Base-by-base conservation (phyloP, 106 monocot genomes). In the Dioscorea dumetorum region DNA sequence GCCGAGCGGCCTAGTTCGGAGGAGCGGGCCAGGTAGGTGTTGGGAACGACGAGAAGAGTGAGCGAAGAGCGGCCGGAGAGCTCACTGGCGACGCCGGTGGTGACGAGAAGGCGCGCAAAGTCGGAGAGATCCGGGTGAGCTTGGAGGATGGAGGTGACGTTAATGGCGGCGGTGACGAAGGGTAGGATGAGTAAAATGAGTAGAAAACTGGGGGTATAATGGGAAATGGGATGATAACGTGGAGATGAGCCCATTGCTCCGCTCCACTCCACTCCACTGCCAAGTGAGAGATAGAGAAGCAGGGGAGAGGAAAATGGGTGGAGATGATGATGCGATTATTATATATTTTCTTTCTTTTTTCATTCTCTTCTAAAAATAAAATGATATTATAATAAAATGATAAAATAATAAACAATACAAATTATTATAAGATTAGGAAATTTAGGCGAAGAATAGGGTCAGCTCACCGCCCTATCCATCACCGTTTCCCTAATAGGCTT, bases 11-110 rank as follows among this genome's bases (percentile, higher is more conserved):
- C 57, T 41, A 18, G 23, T 49, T 35, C 33, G 12, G 67, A 15
- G 41, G 77, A 70, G 15, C 62, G 59, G 65, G 31, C 52, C 31
- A 90, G 73, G 33, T 52, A 33, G 41, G 73, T 17, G 77, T 82
- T 82, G 24, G 77, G 69, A 13, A 82, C 69, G 41, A 66, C 82
- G 49, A 82, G 77, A n/a, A 82, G 82, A n/a, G 82, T 82, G 56
- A 82, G 33, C n/a, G 82, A 77, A 48, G 73, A 70, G 48, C 77
- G 82, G 61, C 20, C 49, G 31, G 62, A 60, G 20, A 82, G 73
- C 41, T 82, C 82, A 24, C 15, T 51, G 66, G 82, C 69, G 35
- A 82, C 77, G 50, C 62, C 48, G 53, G 77, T 65, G 53, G 82
- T 21, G 52, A 52, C 17, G 34, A 82, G 73, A 12, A 82, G 61